Percentiles rank a stretch among this genome's conserved stretches.
These are phyloP conservation scores for Diversispora eburnea DNA, from an alignment of 192 early-diverging fungal species.

Conservation along the genomic window DNA sequence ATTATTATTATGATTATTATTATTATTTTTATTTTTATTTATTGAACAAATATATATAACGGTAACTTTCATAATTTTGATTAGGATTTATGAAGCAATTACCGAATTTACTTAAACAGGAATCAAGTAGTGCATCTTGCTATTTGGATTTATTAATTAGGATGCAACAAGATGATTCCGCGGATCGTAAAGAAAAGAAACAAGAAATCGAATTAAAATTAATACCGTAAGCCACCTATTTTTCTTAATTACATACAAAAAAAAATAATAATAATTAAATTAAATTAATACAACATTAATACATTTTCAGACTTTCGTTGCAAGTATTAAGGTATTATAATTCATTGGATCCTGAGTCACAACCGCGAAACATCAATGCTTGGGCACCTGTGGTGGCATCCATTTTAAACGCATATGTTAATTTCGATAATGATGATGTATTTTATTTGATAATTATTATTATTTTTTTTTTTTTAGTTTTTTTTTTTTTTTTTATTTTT, in stretches of 20 bases:
- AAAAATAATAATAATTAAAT: not conserved
- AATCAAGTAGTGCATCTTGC: constrained; percentile 71
- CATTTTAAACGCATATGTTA: constrained; percentile 63
- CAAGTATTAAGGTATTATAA: constrained; percentile 61
- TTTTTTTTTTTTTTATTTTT: not conserved
- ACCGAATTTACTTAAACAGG: constrained; percentile 89
- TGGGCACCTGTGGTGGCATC: constrained; percentile 75
- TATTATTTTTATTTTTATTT: not conserved
- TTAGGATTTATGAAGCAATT: constrained; percentile 82
- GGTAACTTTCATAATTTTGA: constrained; percentile 1
- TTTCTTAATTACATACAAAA: not conserved
- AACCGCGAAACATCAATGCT: constrained; percentile 63
- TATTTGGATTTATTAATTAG: constrained; percentile 66
- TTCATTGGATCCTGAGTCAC: constrained; percentile 65
- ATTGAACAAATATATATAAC: constrained; percentile 1
- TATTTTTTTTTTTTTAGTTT: constrained; percentile 4
- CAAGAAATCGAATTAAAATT: constrained; percentile 39
- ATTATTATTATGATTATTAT: not conserved
- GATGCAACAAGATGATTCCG: constrained; percentile 50
- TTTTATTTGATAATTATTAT: constrained; percentile 14
- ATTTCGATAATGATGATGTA: constrained; percentile 64
- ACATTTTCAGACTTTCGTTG: not conserved
- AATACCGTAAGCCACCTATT: constrained; percentile 38
- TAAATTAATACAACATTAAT: not conserved
- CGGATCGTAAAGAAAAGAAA: constrained; percentile 37